Evolutionary conservation across 1,284 basidiomycete species (phyloP), one percentile per base, ranked within the genome.

Genomic region (Phlebopus sp.): DNA sequence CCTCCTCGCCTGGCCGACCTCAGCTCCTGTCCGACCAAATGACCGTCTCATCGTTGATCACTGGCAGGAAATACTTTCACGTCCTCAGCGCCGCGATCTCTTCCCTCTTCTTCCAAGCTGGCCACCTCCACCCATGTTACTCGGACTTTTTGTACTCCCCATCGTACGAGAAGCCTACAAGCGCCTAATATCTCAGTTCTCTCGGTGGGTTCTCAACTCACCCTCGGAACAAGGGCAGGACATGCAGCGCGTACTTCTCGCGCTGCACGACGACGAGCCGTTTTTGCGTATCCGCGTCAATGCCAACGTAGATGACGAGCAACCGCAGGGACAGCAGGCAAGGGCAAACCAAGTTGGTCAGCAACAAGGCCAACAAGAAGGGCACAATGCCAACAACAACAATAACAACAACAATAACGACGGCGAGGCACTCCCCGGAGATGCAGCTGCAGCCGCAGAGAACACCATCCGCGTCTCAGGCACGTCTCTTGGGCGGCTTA

Each of bases 1-100:
- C 44, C 72, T 87, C 40, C 75, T 87, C 35, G 72, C 78, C 8
- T 86, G 84, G 83, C 77, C 84, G 2, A 73, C 76, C n/a, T 71
- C 77, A 1, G 52, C 69, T 2, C 79, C 80, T 1, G 68, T 76
- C 13, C 59, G 62, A 17, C 49, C 59, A 0, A 51, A 52, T 6
- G 57, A 59, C 19, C 55, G 56, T 30, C 55, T 67, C 30, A 44
- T 70, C 21, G 52, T 60, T 42, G 61, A 69, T 14, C 63, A 31
- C 49, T 49, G 45, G 41, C 8, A 42, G 18, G 29, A 34, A 30
- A n/a, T 31, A 13, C 15, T 19, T 2, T 21, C 32, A 8, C 36
- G 11, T 25, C 30, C 42, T 9, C 27, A 31, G 0, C 23, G 34
- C 0, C 53, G 54, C 39, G 56, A 60, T 14, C 11, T 51, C 15